These are phyloP conservation scores for Amanita pallidorosea DNA, from an alignment of 768 basidiomycete genomes.

Conservation along the genomic window DNA sequence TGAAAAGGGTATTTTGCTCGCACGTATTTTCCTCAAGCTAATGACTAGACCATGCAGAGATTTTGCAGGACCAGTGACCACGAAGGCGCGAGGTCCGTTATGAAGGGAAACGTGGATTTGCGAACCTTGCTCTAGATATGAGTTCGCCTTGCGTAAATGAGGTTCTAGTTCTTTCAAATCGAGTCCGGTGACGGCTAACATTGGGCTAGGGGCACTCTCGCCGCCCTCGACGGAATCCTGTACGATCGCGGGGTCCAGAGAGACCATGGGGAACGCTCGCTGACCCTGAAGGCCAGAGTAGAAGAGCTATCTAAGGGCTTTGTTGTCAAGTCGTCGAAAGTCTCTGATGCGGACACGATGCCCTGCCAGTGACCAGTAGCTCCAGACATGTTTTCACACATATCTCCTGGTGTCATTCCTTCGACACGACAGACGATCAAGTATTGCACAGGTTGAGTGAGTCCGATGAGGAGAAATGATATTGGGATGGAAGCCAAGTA, in stretches of 20 bases:
- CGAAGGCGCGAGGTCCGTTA: slow-evolving; percentile 86
- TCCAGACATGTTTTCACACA: slow-evolving; percentile 67
- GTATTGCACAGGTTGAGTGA: slow-evolving; percentile 94
- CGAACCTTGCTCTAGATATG: slow-evolving; percentile 69
- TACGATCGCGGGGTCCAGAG: slow-evolving; percentile 81
- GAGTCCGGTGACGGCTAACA: slow-evolving; percentile 87
- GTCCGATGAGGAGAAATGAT: slow-evolving; percentile 91
- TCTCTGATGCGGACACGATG: slow-evolving; percentile 79
- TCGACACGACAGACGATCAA: slow-evolving; percentile 69
- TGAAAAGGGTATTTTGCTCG: slow-evolving; percentile 88
- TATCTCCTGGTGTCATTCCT: slow-evolving; percentile 67
- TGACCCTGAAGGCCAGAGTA: slow-evolving; percentile 89
- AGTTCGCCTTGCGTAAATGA: slow-evolving; percentile 82
- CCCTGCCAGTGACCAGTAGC: slow-evolving; percentile 98
- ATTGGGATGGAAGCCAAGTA: slow-evolving; percentile 92
- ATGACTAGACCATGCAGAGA: slow-evolving; percentile 93
- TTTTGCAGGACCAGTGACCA: slow-evolving; percentile 85
- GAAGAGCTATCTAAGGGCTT: slow-evolving; percentile 89
- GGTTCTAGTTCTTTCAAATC: slow-evolving; percentile 63
- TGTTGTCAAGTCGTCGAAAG: slow-evolving; percentile 65
- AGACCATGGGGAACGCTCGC: slow-evolving; percentile 85
- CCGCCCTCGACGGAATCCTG: slow-evolving; percentile 85
- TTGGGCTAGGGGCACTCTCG: slow-evolving; percentile 88
- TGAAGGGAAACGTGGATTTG: slow-evolving; percentile 79
- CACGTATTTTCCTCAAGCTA: slow-evolving; percentile 81